Evolutionary conservation across 2,329 filamentous ascomycete species (phyloP), one percentile per base, ranked within the genome.

Genomic region (Epichloe sibirici): DNA sequence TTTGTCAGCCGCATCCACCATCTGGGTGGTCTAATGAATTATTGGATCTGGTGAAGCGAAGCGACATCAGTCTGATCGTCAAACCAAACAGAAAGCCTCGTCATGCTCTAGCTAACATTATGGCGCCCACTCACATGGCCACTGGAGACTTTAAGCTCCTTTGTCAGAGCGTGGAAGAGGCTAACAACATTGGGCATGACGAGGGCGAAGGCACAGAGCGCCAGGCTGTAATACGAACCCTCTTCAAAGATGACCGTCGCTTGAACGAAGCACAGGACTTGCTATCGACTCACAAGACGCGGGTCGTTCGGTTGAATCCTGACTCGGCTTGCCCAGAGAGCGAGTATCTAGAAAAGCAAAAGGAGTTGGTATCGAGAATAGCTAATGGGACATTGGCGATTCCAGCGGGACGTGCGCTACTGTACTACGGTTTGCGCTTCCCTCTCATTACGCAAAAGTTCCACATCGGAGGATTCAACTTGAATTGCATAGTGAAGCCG

Each of bases 381-480:
- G 93, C 91, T 42, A 81, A 86, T 45, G 83, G 93, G 54, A 97
- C 91, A 13, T 76, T 97, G 54, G 90, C 93, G 2, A 85, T 96
- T 51, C 88, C 93, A 1, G 79, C 88, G 5, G 94, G 94, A 2
- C 83, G 90, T 56, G 90, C 85, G 2, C 82, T 98, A 68, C 74
- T 97, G 52, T 88, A 91, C 65, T 98, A 88, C 67, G 88, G 88
- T 59, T 82, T 91, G 51, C 85, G 90, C 38, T 85, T 87, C 53
- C 94, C 94, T 11, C 74, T 98, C 15, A 74, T 97, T 49, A 98
- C 93, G 0, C 93, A 98, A 65, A 94, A 90, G 62, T 89, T 94
- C 60, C 83, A 86, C 13, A 86, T 96, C 45, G 81, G 86, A 48
- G 91, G 90, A 0, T 98, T 98, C 70, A 95, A 90, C 57, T 77